Evolutionary conservation across 306 rosid genomes (phyloP).

Genomic region (Calophaca sinica): DNA sequence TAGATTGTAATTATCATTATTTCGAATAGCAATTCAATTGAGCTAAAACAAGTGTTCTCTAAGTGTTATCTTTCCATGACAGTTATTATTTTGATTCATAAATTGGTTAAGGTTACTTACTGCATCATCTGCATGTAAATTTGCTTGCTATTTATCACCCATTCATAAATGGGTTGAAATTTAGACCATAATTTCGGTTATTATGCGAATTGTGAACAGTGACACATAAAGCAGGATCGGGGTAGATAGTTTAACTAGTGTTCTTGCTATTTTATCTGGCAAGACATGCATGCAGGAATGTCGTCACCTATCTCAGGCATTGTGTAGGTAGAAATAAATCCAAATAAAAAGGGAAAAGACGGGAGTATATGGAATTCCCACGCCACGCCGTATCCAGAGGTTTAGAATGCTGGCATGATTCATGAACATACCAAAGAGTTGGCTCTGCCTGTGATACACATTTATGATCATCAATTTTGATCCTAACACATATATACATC

Average conservation of each 20-base stretch:
- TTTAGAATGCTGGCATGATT: too few species aligned
- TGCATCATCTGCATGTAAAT: background rate
- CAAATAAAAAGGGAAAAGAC: too few species aligned
- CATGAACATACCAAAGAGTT: too few species aligned
- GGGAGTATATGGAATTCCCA: too few species aligned
- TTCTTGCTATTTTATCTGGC: background rate
- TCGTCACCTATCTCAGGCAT: too few species aligned
- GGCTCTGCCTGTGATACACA: too few species aligned
- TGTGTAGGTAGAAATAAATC: too few species aligned
- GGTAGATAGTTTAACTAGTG: background rate
- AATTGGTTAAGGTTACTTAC: too few species aligned
- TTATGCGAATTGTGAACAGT: background rate
- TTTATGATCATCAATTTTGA: background rate
- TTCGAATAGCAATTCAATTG: conserved; percentile 16
- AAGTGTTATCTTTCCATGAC: background rate
- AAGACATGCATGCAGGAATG: background rate
- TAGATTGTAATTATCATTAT: conserved; percentile 44
- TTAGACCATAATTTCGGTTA: background rate
- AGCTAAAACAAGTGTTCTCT: conserved; percentile 1
- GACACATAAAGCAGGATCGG: too few species aligned
- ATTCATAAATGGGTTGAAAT: conserved; percentile 20
- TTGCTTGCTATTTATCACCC: background rate
- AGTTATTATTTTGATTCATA: conserved; percentile 14
- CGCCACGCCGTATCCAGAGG: too few species aligned
- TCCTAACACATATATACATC: background rate